These are phyloP conservation scores for Cyanidiococcus yangmingshanensis DNA, from an alignment of 23 red algal species.

Conservation along the genomic window DNA sequence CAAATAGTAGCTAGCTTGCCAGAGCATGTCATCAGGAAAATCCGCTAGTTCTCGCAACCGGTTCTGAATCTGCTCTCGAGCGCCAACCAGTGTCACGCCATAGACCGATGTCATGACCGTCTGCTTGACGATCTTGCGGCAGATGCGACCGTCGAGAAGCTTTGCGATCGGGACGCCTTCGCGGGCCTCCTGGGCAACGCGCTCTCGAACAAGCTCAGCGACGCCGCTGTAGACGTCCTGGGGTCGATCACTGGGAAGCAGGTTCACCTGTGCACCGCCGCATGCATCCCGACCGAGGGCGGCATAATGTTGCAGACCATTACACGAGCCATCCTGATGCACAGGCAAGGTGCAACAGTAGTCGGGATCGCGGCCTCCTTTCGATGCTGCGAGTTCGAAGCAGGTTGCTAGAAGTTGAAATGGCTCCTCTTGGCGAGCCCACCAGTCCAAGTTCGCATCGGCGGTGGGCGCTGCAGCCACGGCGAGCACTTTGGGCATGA, in stretches of 20 bases:
- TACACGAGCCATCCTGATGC: constrained; percentile 85
- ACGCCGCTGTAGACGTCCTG: constrained; percentile 88
- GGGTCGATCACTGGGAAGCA: constrained; percentile 63
- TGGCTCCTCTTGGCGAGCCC: constrained; percentile 71
- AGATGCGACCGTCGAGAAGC: constrained; percentile 34
- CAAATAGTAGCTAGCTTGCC: constrained; percentile 40
- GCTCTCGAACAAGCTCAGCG: constrained; percentile 39
- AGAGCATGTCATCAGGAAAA: constrained; percentile 31
- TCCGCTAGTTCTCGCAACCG: constrained; percentile 41
- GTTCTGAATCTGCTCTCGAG: constrained; percentile 57
- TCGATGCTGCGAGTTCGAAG: constrained; percentile 45
- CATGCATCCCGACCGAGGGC: constrained; percentile 62
- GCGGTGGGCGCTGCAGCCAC: constrained; percentile 61
- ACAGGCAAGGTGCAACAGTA: constrained; percentile 49
- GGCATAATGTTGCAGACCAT: constrained; percentile 97
- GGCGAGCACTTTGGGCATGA: constrained; percentile 36
- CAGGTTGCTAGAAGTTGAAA: constrained; percentile 87
- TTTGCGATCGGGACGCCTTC: constrained; percentile 44
- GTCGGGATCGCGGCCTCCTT: constrained; percentile 38
- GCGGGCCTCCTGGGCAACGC: constrained; percentile 33
- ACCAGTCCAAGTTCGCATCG: constrained; percentile 58
- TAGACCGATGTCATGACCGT: constrained; percentile 99
- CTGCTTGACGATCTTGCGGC: constrained; percentile 87
- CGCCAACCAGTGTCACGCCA: constrained; percentile 81
- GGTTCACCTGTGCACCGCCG: constrained; percentile 67